phyloP scores from a whole-genome alignment of 208 protist genomes.

The Leishmania amazonensis region DNA sequence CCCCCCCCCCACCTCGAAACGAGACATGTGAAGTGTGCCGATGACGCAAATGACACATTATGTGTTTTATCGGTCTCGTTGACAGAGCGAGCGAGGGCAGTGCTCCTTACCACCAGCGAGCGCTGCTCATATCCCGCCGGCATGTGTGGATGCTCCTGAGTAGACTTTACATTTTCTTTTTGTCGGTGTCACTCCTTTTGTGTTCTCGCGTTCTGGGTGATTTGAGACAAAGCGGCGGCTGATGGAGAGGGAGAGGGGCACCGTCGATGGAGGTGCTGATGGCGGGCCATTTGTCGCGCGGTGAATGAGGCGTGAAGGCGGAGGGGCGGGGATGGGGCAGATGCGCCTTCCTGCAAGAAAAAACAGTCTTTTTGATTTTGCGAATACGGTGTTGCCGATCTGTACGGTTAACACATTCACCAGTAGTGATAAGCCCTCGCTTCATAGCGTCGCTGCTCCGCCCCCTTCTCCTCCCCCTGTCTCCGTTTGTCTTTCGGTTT shows the following conservation, averaged over 20 bases:
- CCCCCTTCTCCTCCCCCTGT: background rate
- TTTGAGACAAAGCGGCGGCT: background rate
- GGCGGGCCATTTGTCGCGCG: background rate
- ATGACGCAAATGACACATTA: background rate
- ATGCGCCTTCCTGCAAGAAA: background rate
- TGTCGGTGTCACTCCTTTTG: background rate
- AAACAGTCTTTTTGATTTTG: background rate
- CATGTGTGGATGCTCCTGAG: background rate
- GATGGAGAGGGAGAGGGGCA: background rate
- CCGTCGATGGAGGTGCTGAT: background rate
- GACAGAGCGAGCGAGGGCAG: background rate
- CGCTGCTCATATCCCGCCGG: background rate
- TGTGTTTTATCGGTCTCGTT: background rate
- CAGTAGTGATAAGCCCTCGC: background rate
- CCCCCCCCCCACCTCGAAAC: background rate
- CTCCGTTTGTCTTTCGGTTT: constrained; percentile 2
- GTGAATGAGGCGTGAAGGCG: background rate
- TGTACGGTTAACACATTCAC: background rate
- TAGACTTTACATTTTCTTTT: background rate
- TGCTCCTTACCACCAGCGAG: background rate
- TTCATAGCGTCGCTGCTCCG: background rate
- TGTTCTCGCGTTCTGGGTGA: background rate
- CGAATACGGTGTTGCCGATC: background rate
- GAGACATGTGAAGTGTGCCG: background rate
- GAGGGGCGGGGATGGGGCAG: background rate